Evolutionary conservation across 2,329 filamentous ascomycete genomes (phyloP).

Genomic region (Ilyonectria sp.): DNA sequence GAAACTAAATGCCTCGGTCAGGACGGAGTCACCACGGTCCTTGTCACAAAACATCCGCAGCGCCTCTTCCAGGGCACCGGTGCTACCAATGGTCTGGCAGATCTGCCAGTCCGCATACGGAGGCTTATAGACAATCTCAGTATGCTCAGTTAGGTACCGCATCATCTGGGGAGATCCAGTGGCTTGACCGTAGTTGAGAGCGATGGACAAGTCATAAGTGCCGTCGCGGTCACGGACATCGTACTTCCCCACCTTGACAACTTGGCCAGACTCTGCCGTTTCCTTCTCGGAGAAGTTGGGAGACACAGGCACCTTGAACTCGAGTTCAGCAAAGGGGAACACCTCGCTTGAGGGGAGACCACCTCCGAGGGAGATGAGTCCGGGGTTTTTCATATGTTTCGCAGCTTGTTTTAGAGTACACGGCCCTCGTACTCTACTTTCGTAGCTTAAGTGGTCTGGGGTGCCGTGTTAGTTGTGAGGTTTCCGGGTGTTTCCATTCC

Average conservation of each 20-base stretch:
- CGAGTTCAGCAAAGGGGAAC: constrained; percentile 90
- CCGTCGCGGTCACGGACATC: constrained; percentile 75
- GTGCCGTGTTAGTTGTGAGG: constrained; percentile 27
- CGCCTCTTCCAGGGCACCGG: constrained; percentile 86
- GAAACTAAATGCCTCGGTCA: constrained; percentile 95
- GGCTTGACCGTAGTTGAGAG: constrained; percentile 94
- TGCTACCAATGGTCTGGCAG: constrained; percentile 87
- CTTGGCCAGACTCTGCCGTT: constrained; percentile 71
- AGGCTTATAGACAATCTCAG: constrained; percentile 88
- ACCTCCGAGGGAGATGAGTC: constrained; percentile 92
- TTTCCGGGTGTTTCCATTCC: not conserved
- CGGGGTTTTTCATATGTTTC: constrained; percentile 82
- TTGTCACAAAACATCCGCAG: constrained; percentile 84
- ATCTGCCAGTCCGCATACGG: constrained; percentile 94
- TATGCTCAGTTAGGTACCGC: constrained; percentile 94
- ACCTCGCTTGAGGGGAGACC: constrained; percentile 90
- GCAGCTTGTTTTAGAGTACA: constrained; percentile 89
- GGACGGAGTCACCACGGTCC: constrained; percentile 80
- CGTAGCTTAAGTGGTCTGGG: constrained; percentile 71
- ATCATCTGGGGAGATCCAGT: constrained; percentile 89
- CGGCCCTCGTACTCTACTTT: constrained; percentile 73
- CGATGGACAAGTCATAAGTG: constrained; percentile 83
- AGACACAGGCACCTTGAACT: constrained; percentile 79
- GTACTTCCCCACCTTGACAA: constrained; percentile 83
- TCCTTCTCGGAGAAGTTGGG: constrained; percentile 81